Percentiles rank a stretch among this genome's conserved stretches.
phyloP scores from a whole-genome alignment of 1,139 yeast genomes.

The Yamadazyma buinensis region DNA sequence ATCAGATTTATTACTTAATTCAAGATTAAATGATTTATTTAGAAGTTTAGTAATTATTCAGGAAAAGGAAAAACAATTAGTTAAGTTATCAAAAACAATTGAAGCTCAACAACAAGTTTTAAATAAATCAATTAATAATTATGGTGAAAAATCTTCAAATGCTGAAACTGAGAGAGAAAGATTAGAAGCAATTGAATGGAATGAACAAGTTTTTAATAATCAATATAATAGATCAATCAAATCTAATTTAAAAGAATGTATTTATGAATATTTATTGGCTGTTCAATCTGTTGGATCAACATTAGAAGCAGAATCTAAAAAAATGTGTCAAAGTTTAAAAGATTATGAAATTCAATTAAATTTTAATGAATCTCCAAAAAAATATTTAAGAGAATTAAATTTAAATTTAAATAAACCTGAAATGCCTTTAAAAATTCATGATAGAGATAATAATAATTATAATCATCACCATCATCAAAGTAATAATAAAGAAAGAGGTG shows the following conservation, averaged over 20 bases:
- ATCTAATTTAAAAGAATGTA: conserved; percentile 39
- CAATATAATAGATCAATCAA: conserved; percentile 48
- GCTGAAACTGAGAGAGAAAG: conserved; percentile 40
- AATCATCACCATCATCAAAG: too few relatives aligned
- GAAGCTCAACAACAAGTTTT: neutral
- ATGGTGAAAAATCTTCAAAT: conserved; percentile 39
- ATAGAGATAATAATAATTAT: too few relatives aligned
- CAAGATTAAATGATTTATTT: conserved; percentile 12
- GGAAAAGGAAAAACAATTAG: conserved; percentile 49
- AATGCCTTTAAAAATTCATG: neutral
- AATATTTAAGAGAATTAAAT: conserved; percentile 1
- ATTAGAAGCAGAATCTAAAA: conserved; percentile 28
- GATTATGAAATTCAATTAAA: conserved; percentile 9
- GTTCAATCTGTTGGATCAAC: conserved; percentile 31
- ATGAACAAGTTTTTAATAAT: conserved; percentile 46
- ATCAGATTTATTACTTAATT: conserved; percentile 1
- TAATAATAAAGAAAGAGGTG: neutral
- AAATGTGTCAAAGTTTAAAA: conserved; percentile 17
- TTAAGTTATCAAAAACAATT: conserved; percentile 2
- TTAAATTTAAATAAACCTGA: neutral
- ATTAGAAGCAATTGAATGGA: conserved; percentile 47
- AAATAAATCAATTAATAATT: conserved; percentile 29
- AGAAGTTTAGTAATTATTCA: conserved; percentile 42
- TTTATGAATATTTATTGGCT: conserved; percentile 38
- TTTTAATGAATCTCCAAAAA: conserved; percentile 10